Conservation (phyloP, 257 asterid species). For the Gentiana dahurica region DNA sequence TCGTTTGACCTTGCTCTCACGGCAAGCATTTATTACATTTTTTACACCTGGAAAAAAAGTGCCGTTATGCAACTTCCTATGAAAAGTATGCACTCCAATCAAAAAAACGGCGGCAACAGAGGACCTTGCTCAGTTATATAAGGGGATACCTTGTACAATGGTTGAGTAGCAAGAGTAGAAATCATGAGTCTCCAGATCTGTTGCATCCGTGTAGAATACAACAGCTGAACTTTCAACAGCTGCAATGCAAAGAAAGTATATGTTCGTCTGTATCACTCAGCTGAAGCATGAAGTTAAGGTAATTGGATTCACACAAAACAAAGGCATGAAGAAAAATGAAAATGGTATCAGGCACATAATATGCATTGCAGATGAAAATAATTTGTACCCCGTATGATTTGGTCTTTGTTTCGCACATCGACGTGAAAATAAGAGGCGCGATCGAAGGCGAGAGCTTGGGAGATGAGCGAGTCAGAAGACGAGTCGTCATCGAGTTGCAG, state of each 20-base stretch:
- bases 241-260: slow-evolving; percentile 25
- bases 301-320: too few species aligned
- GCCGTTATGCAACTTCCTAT: neutral
- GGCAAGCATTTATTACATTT: slow-evolving; percentile 69
- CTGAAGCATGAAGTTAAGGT: too few species aligned
- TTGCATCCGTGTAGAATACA: slow-evolving; percentile 55
- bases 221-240: slow-evolving; percentile 66
- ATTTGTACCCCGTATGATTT: slow-evolving; percentile 38
- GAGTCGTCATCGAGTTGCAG: slow-evolving; percentile 36
- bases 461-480: slow-evolving; percentile 44
- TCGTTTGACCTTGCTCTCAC: slow-evolving; percentile 58
- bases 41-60: slow-evolving; percentile 46
- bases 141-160: slow-evolving; percentile 57
- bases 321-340: too few species aligned
- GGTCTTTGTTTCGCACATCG: slow-evolving; percentile 48
- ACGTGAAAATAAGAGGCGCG: slow-evolving; percentile 59
- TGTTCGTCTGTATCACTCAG: too few species aligned
- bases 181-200: slow-evolving; percentile 34
- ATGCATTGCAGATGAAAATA: neutral
- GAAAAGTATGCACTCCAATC: neutral
- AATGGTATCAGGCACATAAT: too few species aligned
- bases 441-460: slow-evolving; percentile 54
- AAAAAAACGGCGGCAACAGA: slow-evolving; percentile 2
- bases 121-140: slow-evolving; percentile 4
- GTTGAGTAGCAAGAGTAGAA: slow-evolving; percentile 43